Evolutionary conservation across 805 yeast species (phyloP).

Genomic region (Yarrowia sp.): DNA sequence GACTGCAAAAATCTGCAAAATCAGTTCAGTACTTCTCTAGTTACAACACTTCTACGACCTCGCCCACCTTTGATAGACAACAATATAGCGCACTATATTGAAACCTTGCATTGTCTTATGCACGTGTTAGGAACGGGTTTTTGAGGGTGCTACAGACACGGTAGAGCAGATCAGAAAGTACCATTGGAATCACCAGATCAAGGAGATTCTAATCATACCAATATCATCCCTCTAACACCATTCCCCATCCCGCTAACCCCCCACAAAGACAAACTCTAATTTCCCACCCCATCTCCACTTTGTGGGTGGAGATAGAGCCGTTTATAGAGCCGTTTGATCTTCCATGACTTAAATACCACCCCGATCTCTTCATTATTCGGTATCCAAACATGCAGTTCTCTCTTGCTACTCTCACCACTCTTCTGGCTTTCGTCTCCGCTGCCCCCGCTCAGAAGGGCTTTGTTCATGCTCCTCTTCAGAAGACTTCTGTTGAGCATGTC

Average conservation of each 20-base stretch:
- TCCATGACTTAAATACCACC: background rate
- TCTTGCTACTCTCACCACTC: slow-evolving; percentile 1
- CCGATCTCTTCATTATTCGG: too few species aligned
- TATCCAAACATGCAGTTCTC: background rate
- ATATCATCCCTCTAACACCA: too few species aligned
- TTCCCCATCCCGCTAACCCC: too few species aligned
- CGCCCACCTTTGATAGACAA: background rate
- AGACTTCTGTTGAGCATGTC: background rate
- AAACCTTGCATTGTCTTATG: background rate
- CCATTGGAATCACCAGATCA: too few species aligned
- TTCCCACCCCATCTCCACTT: background rate
- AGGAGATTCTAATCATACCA: too few species aligned
- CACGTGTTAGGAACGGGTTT: too few species aligned
- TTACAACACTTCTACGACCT: background rate
- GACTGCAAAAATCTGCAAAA: too few species aligned
- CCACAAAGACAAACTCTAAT: background rate
- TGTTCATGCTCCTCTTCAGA: background rate
- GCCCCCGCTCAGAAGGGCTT: background rate
- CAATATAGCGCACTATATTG: background rate
- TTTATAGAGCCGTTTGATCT: background rate
- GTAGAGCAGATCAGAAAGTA: too few species aligned
- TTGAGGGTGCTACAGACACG: too few species aligned
- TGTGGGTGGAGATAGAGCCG: background rate
- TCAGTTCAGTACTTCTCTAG: too few species aligned
- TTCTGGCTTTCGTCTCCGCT: slow-evolving; percentile 2